Base-by-base conservation (phyloP, 1,139 yeast species). In the Suhomyces bribrorum region DNA sequence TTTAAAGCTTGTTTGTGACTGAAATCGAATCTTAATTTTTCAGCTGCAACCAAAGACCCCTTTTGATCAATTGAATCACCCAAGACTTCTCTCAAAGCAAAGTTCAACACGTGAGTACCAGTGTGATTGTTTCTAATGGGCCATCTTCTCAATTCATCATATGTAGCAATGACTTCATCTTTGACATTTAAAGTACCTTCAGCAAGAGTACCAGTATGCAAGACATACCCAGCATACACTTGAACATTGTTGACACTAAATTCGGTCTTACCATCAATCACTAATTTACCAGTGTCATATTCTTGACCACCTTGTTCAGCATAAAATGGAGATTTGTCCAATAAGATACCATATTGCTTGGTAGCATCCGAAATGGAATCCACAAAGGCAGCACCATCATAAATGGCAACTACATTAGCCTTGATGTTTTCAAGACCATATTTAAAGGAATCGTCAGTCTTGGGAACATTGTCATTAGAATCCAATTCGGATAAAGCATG, bases 231-330 rank as follows among this genome's bases (percentile, higher is more conserved):
- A 47, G 85, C 97, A 58, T 89, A 92, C 34, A 75, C 75, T 69
- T 94, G 98, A 36, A 89, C 97, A 56, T 92, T 89, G 49, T 83
- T 83, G 44, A 92, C 97, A 44, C 79, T 81, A 64, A 92, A 92
- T 62, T 90, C 97, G 41, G 89, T 73, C 51, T 69, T 70, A 36
- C 95, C 97, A 57, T 89, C 97, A 54, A 88, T 81, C 36, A 89
- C 92, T 49, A 92, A 73, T 63, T 80, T 86, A 66, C 99, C 99
- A 31, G 95, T 86, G 61, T 92, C 99, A 59, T 77, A 85, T 65
- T 88, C 97, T 73, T 92, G 99, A 58, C 99, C 99, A 79, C 99
- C 99, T 68, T 87, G 95, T 69, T 92, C 99, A 36, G 98, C 97
- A 59, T 92, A 92, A 68, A 92, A 88, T 59, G 95, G 94, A 25